Evolutionary conservation across 2,329 filamentous ascomycete genomes (phyloP).

Genomic region (Scytalidium lignicola): DNA sequence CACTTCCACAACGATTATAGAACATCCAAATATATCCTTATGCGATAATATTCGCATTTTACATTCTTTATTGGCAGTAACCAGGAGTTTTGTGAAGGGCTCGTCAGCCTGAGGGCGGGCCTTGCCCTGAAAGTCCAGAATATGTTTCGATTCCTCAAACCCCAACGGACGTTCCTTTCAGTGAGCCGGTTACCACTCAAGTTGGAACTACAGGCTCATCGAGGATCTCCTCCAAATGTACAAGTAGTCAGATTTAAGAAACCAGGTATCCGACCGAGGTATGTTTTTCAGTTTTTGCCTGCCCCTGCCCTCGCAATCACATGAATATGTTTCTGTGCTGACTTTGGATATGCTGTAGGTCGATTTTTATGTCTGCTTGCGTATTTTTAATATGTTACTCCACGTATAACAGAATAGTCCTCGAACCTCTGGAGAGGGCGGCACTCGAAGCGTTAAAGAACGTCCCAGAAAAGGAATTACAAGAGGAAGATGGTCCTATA

Average conservation of each 20-base stretch:
- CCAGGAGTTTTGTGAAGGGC: constrained; percentile 11
- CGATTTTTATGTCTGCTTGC: constrained; percentile 27
- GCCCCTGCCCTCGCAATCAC: not conserved
- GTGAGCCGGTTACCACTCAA: constrained; percentile 21
- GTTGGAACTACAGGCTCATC: constrained; percentile 15
- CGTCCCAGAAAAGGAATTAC: constrained; percentile 36
- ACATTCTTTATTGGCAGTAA: not conserved
- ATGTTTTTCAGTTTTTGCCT: not conserved
- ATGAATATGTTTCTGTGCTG: not conserved
- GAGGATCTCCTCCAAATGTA: constrained; percentile 12
- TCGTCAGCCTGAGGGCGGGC: constrained; percentile 23
- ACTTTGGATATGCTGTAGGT: constrained; percentile 7
- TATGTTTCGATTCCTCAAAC: constrained; percentile 22
- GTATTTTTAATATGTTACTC: constrained; percentile 33
- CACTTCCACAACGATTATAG: not conserved
- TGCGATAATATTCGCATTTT: not conserved
- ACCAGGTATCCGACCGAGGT: constrained; percentile 12
- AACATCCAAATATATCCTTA: not conserved
- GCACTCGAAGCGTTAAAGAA: constrained; percentile 33
- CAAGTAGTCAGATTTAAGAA: constrained; percentile 22
- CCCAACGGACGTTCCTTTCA: constrained; percentile 12
- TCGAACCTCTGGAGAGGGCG: constrained; percentile 37
- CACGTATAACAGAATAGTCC: constrained; percentile 40
- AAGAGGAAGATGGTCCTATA: constrained; percentile 39
- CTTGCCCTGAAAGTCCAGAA: constrained; percentile 12